phyloP scores from a whole-genome alignment of 192 early-diverging fungal species.

The Entomortierella lignicola region DNA sequence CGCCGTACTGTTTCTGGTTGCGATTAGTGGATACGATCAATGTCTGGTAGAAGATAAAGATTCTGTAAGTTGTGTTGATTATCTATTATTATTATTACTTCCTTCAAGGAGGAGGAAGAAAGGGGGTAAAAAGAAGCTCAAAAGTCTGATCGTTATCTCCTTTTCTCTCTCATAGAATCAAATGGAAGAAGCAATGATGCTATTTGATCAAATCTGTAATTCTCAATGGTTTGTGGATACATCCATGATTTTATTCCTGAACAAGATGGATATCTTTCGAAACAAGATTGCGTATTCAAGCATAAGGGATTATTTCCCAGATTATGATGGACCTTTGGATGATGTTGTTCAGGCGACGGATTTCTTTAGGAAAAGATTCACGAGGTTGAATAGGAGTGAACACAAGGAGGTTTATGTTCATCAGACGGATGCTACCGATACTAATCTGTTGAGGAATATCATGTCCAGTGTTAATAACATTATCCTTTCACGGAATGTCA shows the following conservation, averaged over 20 bases:
- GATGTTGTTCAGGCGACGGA: slow-evolving; percentile 39
- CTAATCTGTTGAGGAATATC: slow-evolving; percentile 58
- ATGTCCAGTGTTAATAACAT: slow-evolving; percentile 56
- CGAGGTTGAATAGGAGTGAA: slow-evolving; percentile 55
- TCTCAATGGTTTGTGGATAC: slow-evolving; percentile 71
- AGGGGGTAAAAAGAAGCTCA: background rate
- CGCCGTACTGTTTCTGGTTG: slow-evolving; percentile 67
- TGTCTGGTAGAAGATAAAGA: slow-evolving; percentile 64
- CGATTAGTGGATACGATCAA: slow-evolving; percentile 71
- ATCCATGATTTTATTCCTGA: slow-evolving; percentile 70
- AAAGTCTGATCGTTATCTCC: background rate
- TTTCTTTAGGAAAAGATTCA: slow-evolving; percentile 60
- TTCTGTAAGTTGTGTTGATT: slow-evolving; percentile 42
- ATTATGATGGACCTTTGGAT: slow-evolving; percentile 59
- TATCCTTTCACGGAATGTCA: slow-evolving; percentile 34
- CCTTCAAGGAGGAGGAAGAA: background rate
- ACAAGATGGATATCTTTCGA: slow-evolving; percentile 73
- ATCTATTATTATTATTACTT: background rate
- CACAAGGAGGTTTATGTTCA: slow-evolving; percentile 65
- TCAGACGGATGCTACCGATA: slow-evolving; percentile 66
- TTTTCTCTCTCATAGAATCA: slow-evolving; percentile 59
- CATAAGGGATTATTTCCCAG: slow-evolving; percentile 64
- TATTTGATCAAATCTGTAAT: slow-evolving; percentile 72
- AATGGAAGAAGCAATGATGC: slow-evolving; percentile 71
- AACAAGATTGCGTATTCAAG: slow-evolving; percentile 60